A percentile compares a stretch with the other conserved stretches of the same genome.
phyloP scores from a whole-genome alignment of 169 alveolate species.

The Cryptosporidium meleagridis region DNA sequence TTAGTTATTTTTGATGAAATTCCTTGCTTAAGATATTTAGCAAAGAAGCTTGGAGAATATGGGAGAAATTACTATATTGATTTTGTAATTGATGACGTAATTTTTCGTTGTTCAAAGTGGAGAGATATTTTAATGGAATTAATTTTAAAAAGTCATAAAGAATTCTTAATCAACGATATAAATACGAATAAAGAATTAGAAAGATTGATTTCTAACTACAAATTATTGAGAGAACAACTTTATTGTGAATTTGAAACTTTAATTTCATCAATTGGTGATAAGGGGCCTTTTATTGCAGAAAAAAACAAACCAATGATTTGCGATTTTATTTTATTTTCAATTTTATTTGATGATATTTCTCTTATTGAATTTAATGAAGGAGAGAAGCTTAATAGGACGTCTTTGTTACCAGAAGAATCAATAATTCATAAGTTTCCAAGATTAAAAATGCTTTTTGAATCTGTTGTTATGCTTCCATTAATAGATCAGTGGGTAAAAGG shows the following conservation, averaged over 20 bases:
- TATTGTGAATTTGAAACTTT: slow-evolving; percentile 60
- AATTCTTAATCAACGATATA: not conserved
- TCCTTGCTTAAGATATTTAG: slow-evolving; percentile 61
- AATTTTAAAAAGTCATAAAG: not conserved
- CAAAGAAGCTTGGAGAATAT: slow-evolving; percentile 71
- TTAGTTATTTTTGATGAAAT: slow-evolving; percentile 51
- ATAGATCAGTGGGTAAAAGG: slow-evolving; percentile 72
- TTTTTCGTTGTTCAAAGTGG: slow-evolving; percentile 65
- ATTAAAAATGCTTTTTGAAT: slow-evolving; percentile 38
- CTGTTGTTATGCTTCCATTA: slow-evolving; percentile 25
- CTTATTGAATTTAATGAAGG: slow-evolving; percentile 19
- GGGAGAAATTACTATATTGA: slow-evolving; percentile 71
- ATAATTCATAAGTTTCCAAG: slow-evolving; percentile 62
- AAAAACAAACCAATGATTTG: slow-evolving; percentile 66
- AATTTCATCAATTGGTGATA: slow-evolving; percentile 53
- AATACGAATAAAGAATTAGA: not conserved
- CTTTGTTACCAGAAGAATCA: slow-evolving; percentile 29
- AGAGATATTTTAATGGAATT: slow-evolving; percentile 68
- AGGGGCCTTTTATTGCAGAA: slow-evolving; percentile 70
- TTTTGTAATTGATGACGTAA: slow-evolving; percentile 51
- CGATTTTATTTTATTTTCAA: slow-evolving; percentile 58
- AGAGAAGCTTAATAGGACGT: slow-evolving; percentile 13
- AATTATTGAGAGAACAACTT: slow-evolving; percentile 57
- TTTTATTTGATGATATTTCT: slow-evolving; percentile 53
- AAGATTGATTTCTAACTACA: slow-evolving; percentile 9